These are phyloP conservation scores for Curvularia verruculosa DNA, from an alignment of 2,329 filamentous ascomycete genomes.

Conservation along the genomic window DNA sequence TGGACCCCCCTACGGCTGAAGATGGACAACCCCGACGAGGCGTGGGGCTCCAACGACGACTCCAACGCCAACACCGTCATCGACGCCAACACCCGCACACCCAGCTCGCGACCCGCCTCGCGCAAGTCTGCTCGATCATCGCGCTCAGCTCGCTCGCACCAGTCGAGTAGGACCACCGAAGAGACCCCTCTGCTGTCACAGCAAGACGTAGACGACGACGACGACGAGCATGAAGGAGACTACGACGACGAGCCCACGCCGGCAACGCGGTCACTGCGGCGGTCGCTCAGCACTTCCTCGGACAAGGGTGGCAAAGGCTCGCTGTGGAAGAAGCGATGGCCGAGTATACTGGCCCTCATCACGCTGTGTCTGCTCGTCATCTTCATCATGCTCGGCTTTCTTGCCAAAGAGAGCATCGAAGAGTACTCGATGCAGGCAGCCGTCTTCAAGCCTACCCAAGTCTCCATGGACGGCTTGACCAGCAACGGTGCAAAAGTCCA, in stretches of 20 bases:
- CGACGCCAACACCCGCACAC: slow-evolving; percentile 33
- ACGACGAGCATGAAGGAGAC: slow-evolving; percentile 21
- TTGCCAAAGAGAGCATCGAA: slow-evolving; percentile 79
- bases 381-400: slow-evolving; percentile 80
- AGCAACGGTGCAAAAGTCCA: slow-evolving; percentile 76
- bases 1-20: slow-evolving; percentile 17
- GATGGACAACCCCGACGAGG: slow-evolving; percentile 37
- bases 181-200: slow-evolving; percentile 49
- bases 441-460: slow-evolving; percentile 79
- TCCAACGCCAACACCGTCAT: slow-evolving; percentile 17
- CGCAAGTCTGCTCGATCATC: slow-evolving; percentile 45
- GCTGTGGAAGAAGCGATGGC: slow-evolving; percentile 66
- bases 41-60: slow-evolving; percentile 38
- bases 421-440: slow-evolving; percentile 85
- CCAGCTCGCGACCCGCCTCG: slow-evolving; percentile 48
- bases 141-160: slow-evolving; percentile 39
- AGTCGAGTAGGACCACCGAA: slow-evolving; percentile 46
- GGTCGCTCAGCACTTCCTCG: slow-evolving; percentile 39
- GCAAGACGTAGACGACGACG: slow-evolving; percentile 33
- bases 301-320: slow-evolving; percentile 24
- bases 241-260: slow-evolving; percentile 32
- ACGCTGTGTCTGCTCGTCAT: slow-evolving; percentile 68
- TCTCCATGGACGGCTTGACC: slow-evolving; percentile 87
- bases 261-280: slow-evolving; percentile 47
- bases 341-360: slow-evolving; percentile 75